Evolutionary conservation across 179 eudicot genomes (phyloP).

Genomic region (Patellifolia procumbens): DNA sequence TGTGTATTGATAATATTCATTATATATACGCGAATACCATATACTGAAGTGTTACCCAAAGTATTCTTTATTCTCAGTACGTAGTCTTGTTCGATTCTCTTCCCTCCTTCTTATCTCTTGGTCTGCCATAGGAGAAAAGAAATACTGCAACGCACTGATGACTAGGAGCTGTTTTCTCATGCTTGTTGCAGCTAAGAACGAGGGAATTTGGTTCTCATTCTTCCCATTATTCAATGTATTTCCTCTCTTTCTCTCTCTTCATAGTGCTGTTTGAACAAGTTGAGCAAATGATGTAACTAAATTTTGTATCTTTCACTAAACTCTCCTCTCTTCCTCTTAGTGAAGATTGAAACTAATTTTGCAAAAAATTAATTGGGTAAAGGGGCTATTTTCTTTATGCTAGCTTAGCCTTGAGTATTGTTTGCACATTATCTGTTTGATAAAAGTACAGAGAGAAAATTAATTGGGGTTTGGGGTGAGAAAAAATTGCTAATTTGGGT

Average conservation of each 20-base stretch:
- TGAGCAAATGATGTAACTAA: background rate
- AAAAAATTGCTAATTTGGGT: background rate
- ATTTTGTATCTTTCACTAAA: too few species aligned
- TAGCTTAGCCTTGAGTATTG: background rate
- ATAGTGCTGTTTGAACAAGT: background rate
- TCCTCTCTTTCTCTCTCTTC: too few species aligned
- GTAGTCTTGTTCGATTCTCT: too few species aligned
- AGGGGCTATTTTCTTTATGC: background rate
- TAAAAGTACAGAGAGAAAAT: background rate
- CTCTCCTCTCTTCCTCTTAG: background rate
- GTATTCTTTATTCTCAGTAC: too few species aligned
- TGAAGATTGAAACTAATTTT: background rate
- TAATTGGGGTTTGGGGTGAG: background rate
- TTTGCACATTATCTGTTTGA: slow-evolving; percentile 25
- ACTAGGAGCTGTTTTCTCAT: background rate
- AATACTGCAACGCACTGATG: too few species aligned
- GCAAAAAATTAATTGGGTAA: background rate
- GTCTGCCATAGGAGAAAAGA: too few species aligned
- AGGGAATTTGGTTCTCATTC: too few species aligned
- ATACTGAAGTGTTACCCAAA: too few species aligned
- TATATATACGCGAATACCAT: too few species aligned
- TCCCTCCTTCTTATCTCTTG: too few species aligned
- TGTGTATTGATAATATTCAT: too few species aligned
- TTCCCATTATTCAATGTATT: background rate
- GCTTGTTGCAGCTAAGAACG: background rate